Evolutionary conservation across 1,139 yeast species (phyloP), one percentile per base, ranked within the genome.

Genomic region (Geotrichum histeridarum): DNA sequence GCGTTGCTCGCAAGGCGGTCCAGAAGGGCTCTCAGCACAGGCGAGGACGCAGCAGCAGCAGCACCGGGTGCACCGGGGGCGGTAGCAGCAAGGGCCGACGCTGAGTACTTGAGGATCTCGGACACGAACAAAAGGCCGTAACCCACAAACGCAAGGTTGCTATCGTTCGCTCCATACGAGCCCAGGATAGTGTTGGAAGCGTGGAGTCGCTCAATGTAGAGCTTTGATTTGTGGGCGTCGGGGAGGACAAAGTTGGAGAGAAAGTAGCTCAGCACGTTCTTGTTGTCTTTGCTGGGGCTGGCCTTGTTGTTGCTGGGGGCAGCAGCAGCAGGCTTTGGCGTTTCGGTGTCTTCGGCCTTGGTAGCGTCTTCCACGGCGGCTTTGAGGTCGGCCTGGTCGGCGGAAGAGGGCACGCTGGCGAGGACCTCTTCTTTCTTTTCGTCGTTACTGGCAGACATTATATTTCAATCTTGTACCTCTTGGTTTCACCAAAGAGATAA

Each of bases 91-190:
- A 22, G 14, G 17, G 44, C 33, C 46, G 43, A 37, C 46, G 36
- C 39, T 1, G 47, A n/a, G 30, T 49, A 18, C 37, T 37, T 58
- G 31, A 66, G 46, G 30, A 63, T 47, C n/a, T 64, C 66, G 8
- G 67, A 61, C 30, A 65, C 50, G 36, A 67, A 53, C 45, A 65
- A 61, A 22, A 67, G 55, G 15, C 64, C 60, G 52, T 67, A 67
- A 27, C 70, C 68, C n/a, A 65, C 57, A 32, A 60, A 54, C 4
- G 67, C 60, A 39, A 66, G 55, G 33, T 64, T 60, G 35, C 60
- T 54, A 45, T 64, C 67, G 37, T 55, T 45, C 12, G 31, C 32
- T 37, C 53, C 41, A 35, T 49, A 53, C n/a, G 54, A 50, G 15
- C 45, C 49, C 36, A 55, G 46, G 8, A 46, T 39, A n/a, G 43